These are phyloP conservation scores for Coniochaeta prunicola DNA, from an alignment of 2,329 filamentous ascomycete genomes.

Conservation along the genomic window DNA sequence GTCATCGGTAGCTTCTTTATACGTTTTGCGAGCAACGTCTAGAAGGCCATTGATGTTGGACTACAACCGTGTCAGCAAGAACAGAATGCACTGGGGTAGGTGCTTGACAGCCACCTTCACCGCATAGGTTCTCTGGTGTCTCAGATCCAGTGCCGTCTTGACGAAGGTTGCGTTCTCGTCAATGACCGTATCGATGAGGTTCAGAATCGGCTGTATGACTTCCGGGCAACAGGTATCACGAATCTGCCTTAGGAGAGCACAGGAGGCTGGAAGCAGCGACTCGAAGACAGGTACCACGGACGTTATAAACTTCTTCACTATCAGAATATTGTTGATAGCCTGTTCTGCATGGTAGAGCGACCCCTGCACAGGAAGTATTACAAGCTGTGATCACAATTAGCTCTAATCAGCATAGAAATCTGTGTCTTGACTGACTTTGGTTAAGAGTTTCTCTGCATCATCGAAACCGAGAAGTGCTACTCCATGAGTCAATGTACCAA, in stretches of 20 bases:
- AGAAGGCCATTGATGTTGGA: slow-evolving; percentile 78
- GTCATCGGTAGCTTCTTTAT: slow-evolving; percentile 81
- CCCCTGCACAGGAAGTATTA: slow-evolving; percentile 61
- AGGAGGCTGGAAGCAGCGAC: slow-evolving; percentile 57
- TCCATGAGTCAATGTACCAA: slow-evolving; percentile 8
- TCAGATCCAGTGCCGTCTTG: slow-evolving; percentile 71
- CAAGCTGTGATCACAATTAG: slow-evolving; percentile 44
- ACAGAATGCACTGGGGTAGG: background rate
- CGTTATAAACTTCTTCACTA: slow-evolving; percentile 74
- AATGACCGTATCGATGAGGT: slow-evolving; percentile 61
- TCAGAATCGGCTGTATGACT: slow-evolving; percentile 51
- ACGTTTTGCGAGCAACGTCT: slow-evolving; percentile 81
- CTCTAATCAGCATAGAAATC: background rate
- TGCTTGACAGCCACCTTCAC: slow-evolving; percentile 52
- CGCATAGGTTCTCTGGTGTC: slow-evolving; percentile 86
- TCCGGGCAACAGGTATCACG: slow-evolving; percentile 61
- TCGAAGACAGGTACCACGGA: slow-evolving; percentile 61
- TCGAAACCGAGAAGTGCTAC: slow-evolving; percentile 65
- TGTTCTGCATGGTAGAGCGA: slow-evolving; percentile 68
- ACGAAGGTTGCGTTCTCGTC: slow-evolving; percentile 78
- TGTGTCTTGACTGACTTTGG: slow-evolving; percentile 30
- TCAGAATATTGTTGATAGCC: slow-evolving; percentile 77
- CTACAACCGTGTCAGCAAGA: slow-evolving; percentile 28
- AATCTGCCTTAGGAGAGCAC: slow-evolving; percentile 59
- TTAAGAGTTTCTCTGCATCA: slow-evolving; percentile 74